Conservation (phyloP, 2,329 filamentous ascomycete species). For the Fusarium luffae region DNA sequence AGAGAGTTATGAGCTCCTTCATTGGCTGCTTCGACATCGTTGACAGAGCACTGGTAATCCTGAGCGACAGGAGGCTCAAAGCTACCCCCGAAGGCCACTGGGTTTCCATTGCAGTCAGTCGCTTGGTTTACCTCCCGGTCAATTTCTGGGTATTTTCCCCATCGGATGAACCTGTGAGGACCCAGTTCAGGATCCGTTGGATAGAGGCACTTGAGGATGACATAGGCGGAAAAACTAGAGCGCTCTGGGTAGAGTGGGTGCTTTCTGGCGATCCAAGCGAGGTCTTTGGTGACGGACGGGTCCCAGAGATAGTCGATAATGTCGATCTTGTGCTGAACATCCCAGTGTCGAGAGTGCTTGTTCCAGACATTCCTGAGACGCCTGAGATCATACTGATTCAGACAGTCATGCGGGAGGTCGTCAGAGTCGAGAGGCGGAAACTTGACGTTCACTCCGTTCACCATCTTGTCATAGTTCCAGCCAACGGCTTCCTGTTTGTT, state of each 20-base stretch:
- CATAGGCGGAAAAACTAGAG: neutral
- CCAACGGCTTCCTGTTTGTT: neutral
- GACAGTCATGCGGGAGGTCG: neutral
- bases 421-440: neutral
- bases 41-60: neutral
- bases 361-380: neutral
- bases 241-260: neutral
- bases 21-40: neutral
- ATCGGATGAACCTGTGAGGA: neutral
- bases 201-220: neutral
- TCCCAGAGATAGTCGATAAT: neutral
- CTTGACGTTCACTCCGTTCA: neutral
- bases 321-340: neutral
- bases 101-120: neutral
- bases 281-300: neutral
- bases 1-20: neutral
- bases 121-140: neutral
- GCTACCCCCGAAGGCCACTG: too few species aligned
- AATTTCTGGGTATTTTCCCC: neutral
- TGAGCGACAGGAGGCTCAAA: neutral
- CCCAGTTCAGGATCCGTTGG: rapidly evolving
- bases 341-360: neutral
- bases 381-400: neutral
- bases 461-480: neutral
- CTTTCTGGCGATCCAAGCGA: too few species aligned